These are phyloP conservation scores for Penicillium sp. DNA, from an alignment of 2,329 filamentous ascomycete species.

Conservation along the genomic window DNA sequence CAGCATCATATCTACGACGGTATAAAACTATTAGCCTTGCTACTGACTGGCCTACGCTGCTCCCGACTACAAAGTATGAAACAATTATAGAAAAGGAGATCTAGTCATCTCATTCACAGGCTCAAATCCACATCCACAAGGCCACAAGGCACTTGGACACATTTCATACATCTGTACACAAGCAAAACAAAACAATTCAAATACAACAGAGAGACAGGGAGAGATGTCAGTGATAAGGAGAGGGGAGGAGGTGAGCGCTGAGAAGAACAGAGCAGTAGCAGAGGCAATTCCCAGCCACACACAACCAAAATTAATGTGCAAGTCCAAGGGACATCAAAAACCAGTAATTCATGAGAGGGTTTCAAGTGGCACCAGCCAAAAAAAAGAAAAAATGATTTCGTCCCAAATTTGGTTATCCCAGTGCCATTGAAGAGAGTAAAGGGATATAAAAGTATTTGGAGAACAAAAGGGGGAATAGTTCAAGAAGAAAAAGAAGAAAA, in stretches of 20 bases:
- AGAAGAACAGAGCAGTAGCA: slow-evolving; percentile 15
- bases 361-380: slow-evolving; percentile 12
- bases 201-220: slow-evolving; percentile 8
- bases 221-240: slow-evolving; percentile 4
- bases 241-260: slow-evolving; percentile 10
- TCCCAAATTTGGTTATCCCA: slow-evolving; percentile 25
- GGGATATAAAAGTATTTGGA: slow-evolving; percentile 18
- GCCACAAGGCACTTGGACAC: slow-evolving; percentile 4
- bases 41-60: background rate
- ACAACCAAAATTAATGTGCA: slow-evolving; percentile 23
- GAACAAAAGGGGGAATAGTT: slow-evolving; percentile 41
- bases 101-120: slow-evolving; percentile 21
- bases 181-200: background rate
- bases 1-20: background rate
- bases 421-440: slow-evolving; percentile 20
- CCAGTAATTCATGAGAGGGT: slow-evolving; percentile 20
- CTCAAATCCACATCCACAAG: slow-evolving; percentile 10
- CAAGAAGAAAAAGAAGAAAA: slow-evolving; percentile 22
- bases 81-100: slow-evolving; percentile 5
- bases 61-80: background rate
- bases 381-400: slow-evolving; percentile 12
- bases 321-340: slow-evolving; percentile 13
- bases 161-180: slow-evolving; percentile 22
- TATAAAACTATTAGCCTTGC: background rate
- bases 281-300: slow-evolving; percentile 17